These are phyloP conservation scores for Scutellaria galericulata DNA, from an alignment of 257 asterid species.

Conservation along the genomic window DNA sequence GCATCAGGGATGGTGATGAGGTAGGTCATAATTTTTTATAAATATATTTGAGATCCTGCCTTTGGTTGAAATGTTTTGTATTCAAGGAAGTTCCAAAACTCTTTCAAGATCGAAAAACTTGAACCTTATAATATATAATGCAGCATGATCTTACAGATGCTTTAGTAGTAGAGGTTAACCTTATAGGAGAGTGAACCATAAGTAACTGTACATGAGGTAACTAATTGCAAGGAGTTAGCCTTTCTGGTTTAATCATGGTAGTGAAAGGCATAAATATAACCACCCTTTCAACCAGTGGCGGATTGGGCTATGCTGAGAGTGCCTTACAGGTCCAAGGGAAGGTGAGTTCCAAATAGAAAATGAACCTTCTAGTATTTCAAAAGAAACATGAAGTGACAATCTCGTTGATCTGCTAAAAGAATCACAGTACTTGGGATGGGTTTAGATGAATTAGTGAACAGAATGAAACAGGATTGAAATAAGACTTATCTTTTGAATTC, in stretches of 20 bases:
- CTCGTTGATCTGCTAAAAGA: not conserved
- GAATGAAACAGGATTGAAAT: conserved; percentile 12
- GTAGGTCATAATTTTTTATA: conserved; percentile 43
- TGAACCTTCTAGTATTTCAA: conserved; percentile 1
- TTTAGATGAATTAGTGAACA: conserved; percentile 7
- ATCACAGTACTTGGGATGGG: not conserved
- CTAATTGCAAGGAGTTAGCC: not conserved
- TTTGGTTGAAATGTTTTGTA: not conserved
- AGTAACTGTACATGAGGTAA: conserved; percentile 21
- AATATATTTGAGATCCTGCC: not conserved
- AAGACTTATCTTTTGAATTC: not conserved
- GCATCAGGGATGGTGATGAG: conserved; percentile 85
- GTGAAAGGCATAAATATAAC: conserved; percentile 5
- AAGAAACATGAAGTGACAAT: conserved; percentile 19
- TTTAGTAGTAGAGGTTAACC: conserved; percentile 5
- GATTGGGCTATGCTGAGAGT: conserved; percentile 5
- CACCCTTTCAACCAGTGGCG: not conserved
- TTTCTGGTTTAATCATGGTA: not conserved
- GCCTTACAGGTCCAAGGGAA: not conserved
- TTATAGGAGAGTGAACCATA: conserved; percentile 9
- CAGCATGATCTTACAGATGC: not conserved
- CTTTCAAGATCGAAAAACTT: not conserved
- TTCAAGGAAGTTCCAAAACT: conserved; percentile 5
- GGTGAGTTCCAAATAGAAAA: conserved; percentile 12
- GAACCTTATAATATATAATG: not conserved